Conservation (phyloP, 768 basidiomycete species). For the Termitomyces sp. region DNA sequence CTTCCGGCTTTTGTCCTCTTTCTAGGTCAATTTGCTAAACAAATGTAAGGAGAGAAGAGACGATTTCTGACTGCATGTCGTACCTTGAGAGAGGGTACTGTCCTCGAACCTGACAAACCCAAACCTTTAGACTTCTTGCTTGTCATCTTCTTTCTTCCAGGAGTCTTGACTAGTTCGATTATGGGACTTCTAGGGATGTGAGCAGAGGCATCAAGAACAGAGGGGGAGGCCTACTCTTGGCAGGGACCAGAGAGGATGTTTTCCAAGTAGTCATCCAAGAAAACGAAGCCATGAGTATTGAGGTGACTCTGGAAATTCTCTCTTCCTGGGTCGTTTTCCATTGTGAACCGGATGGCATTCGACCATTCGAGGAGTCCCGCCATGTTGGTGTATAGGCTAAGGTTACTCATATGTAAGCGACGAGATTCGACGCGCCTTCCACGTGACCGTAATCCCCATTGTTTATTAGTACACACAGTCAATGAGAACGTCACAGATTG, state of each 20-base stretch:
- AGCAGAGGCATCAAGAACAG: neutral
- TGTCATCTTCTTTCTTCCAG: conserved; percentile 62
- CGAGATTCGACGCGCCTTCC: conserved; percentile 3
- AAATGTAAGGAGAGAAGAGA: neutral
- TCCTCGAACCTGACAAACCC: conserved; percentile 38
- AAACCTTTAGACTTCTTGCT: conserved; percentile 43
- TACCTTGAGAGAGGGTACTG: conserved; percentile 42
- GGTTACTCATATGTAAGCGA: too few species aligned
- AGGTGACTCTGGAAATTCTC: conserved; percentile 69
- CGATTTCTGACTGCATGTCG: neutral
- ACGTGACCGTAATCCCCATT: conserved; percentile 10
- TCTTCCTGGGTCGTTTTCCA: conserved; percentile 69
- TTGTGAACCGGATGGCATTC: conserved; percentile 56
- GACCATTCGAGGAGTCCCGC: conserved; percentile 66
- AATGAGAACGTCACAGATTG: too few species aligned
- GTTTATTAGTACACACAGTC: too few species aligned
- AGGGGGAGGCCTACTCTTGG: conserved; percentile 48
- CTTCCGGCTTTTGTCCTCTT: conserved; percentile 19
- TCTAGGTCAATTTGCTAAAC: conserved; percentile 23
- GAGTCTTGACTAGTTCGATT: conserved; percentile 81
- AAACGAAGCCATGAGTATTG: conserved; percentile 70
- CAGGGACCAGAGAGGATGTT: conserved; percentile 63
- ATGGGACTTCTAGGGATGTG: conserved; percentile 43
- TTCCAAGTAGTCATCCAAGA: conserved; percentile 74
- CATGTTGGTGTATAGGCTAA: conserved; percentile 6